phyloP scores from a whole-genome alignment of 2,329 filamentous ascomycete genomes.

The Colletotrichum sublineola region DNA sequence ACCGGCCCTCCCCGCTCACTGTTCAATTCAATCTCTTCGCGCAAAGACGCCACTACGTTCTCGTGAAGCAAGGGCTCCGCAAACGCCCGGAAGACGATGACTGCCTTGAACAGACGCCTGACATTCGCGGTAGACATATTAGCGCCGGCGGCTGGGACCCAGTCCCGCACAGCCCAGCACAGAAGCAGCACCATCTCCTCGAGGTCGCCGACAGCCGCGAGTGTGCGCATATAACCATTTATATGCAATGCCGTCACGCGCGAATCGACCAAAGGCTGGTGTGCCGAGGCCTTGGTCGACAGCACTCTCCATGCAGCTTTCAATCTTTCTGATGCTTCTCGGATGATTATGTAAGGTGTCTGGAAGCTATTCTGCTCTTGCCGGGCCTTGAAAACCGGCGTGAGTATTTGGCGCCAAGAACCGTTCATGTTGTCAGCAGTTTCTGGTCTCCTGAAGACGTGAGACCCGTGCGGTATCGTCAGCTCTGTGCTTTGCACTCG shows the following conservation, averaged over 20 bases:
- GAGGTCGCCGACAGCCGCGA: constrained; percentile 72
- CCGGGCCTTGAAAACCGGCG: constrained; percentile 3
- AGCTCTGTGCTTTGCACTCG: neutral
- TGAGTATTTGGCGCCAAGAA: constrained; percentile 3
- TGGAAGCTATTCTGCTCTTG: neutral
- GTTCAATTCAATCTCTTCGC: constrained; percentile 50
- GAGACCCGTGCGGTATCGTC: neutral
- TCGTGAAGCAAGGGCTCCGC: constrained; percentile 57
- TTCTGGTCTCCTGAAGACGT: neutral
- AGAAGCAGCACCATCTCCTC: constrained; percentile 69
- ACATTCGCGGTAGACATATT: constrained; percentile 51
- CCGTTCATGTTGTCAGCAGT: neutral
- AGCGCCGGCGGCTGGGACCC: constrained; percentile 53
- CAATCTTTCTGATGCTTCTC: constrained; percentile 13
- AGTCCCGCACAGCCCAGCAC: constrained; percentile 69
- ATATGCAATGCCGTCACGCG: constrained; percentile 57
- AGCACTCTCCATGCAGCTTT: constrained; percentile 28
- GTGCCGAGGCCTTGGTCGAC: constrained; percentile 6
- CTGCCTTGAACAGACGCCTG: constrained; percentile 49
- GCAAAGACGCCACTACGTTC: constrained; percentile 46
- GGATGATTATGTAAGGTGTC: neutral
- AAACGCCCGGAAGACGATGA: constrained; percentile 64
- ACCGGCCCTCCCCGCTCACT: constrained; percentile 28
- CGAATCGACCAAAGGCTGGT: neutral
- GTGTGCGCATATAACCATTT: constrained; percentile 70